phyloP scores from a whole-genome alignment of 495 filamentous ascomycete species.

The Chlorociboria aeruginascens region DNA sequence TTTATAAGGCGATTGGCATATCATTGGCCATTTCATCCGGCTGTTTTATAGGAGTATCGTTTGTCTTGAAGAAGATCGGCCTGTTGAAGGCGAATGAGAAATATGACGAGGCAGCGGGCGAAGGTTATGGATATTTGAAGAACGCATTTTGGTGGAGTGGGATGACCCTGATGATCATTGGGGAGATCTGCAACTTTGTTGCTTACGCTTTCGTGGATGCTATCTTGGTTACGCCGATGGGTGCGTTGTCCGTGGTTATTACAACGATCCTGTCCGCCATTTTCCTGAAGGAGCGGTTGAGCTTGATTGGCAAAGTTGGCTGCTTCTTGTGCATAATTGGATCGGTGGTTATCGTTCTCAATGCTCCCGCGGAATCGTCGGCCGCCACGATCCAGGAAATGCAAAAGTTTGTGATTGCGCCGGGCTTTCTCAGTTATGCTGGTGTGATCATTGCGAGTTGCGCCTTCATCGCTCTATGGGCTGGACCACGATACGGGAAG shows the following conservation, averaged over 20 bases:
- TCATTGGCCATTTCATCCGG: slow-evolving; percentile 79
- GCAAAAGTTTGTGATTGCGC: slow-evolving; percentile 76
- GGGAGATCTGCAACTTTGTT: slow-evolving; percentile 94
- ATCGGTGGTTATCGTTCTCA: slow-evolving; percentile 85
- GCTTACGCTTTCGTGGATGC: slow-evolving; percentile 97
- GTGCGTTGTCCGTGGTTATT: slow-evolving; percentile 90
- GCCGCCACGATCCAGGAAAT: slow-evolving; percentile 87
- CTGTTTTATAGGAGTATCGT: slow-evolving; percentile 88
- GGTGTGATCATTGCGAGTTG: slow-evolving; percentile 72
- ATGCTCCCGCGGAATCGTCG: slow-evolving; percentile 76
- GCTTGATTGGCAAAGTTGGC: slow-evolving; percentile 90
- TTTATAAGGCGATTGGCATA: slow-evolving; percentile 83
- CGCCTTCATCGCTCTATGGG: slow-evolving; percentile 65
- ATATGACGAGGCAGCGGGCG: slow-evolving; percentile 83
- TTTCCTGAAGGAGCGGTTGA: slow-evolving; percentile 89
- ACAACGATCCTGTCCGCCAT: slow-evolving; percentile 89
- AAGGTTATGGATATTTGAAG: slow-evolving; percentile 96
- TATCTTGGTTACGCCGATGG: slow-evolving; percentile 88
- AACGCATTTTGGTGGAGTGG: slow-evolving; percentile 92
- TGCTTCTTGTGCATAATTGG: slow-evolving; percentile 94
- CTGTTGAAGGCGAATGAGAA: slow-evolving; percentile 88
- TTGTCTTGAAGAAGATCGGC: slow-evolving; percentile 90
- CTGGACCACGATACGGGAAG: slow-evolving; percentile 83
- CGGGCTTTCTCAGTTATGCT: slow-evolving; percentile 76
- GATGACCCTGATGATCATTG: slow-evolving; percentile 95